Base-by-base conservation (phyloP, 2,329 filamentous ascomycete species). In the Dendryphion nanum region DNA sequence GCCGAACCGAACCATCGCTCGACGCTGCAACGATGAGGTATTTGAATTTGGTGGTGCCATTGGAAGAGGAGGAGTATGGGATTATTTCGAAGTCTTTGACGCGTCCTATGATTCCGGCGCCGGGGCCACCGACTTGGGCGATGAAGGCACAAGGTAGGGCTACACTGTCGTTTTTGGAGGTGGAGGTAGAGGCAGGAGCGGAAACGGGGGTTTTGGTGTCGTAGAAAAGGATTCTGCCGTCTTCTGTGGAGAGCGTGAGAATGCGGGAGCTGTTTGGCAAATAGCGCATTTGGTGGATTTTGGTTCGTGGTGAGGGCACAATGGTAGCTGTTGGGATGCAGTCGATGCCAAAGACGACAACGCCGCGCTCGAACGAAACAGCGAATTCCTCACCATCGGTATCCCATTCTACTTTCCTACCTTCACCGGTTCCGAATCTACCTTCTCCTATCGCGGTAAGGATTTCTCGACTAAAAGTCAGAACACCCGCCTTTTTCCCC, bases 401-500 rank as follows among this genome's bases (percentile, higher is more conserved):
- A 42, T 87, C 83, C 91, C 93, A 98, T 1, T 82, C 76, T 14
- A 97, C 88, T 50, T 77, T 80, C 37, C 86, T 75, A 4, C 89
- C 91, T 61, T 97, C 93, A 10, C 91, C 90, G 30, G 81, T 83
- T 30, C 82, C 81, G 63, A 84, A 83, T 63, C 81, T 82, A 30
- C 82, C 79, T 70, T 95, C 89, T 31, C 87, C 88, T 8, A 86
- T 79, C 51, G 86, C 81, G 30, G 79, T 74, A 36, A 97, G 72
- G 55, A 93, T 76, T 1, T 83, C 79, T 40, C 79, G 76, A 48
- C 78, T 79, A 63, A 97, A 97, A 61, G 87, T 93, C 52, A 98
- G 71, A 36, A 95, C 90, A 19, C 90, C 89, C 1, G 90, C 90
- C 71, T 95, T 96, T 71, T 91, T 95, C 13, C 90, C 93, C 3